Base-by-base conservation (phyloP, 2,329 filamentous ascomycete genomes). In the Pseudogymnoascus sp. region DNA sequence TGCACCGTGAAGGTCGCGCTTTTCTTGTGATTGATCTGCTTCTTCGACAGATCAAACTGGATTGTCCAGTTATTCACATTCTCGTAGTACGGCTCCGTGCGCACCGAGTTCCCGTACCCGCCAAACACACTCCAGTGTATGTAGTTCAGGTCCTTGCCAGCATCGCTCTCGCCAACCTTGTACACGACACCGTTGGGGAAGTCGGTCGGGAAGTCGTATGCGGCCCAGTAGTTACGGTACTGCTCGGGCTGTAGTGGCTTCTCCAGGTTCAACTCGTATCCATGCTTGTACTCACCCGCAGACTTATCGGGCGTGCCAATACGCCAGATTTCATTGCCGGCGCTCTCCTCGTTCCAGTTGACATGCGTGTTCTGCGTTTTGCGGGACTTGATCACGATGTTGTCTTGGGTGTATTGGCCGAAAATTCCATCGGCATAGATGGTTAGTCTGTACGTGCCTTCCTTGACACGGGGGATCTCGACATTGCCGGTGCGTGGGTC, bases 51-150 rank as follows among this genome's bases (percentile, higher is more conserved):
- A 60, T 81, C 75, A 62, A 84, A 86, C 0, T 76, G 66, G 28
- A 86, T 73, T 0, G 79, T 85, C 83, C 82, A 85, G 69, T 85
- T 83, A 68, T 83, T 83, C 25, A 83, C 76, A 64, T 76, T 76
- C 18, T 76, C 73, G 41, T 74, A 72, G 58, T 78, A 77, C 4
- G 75, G 70, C 47, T 76, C 71, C 1, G 75, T 70, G 0, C 80
- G 75, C 3, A 75, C 60, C 12, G 70, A 77, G 69, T 84, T 80
- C 1, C 75, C 80, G 28, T 80, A 73, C 5, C 81, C 80, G 1
- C 83, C 83, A 66, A 84, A 86, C 7, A 84, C 82, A 61, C 79
- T 81, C 85, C 84, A 87, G 68, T 87, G 85, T 3, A 86, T 80
- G 61, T 86, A 86, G 70, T 87, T 87, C 63, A 85, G 75, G 66